Percentiles rank a stretch among this genome's conserved stretches.
Conservation (phyloP, 495 filamentous ascomycete genomes). For the Trichoderma asperelloides region DNA sequence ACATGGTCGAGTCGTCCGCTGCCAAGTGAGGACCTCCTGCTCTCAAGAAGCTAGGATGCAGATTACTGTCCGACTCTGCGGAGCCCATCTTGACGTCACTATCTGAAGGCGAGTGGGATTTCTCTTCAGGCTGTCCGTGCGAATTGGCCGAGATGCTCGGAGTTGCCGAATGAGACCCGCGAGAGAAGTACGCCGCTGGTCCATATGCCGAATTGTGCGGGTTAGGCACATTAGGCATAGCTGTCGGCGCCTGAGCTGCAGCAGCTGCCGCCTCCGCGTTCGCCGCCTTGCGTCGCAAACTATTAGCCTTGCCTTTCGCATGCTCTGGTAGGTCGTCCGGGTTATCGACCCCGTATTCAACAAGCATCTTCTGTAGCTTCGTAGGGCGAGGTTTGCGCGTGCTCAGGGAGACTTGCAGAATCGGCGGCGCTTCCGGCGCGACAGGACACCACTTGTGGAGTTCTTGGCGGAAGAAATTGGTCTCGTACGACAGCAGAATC, state of each 20-base stretch:
- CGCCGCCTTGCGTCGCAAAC: slow-evolving; percentile 47
- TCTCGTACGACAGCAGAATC: slow-evolving; percentile 84
- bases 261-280: slow-evolving; percentile 34
- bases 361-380: slow-evolving; percentile 94
- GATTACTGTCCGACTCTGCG: slow-evolving; percentile 19
- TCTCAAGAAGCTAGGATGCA: slow-evolving; percentile 30
- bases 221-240: background rate
- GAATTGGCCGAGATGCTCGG: slow-evolving; percentile 26
- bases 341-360: slow-evolving; percentile 72
- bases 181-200: slow-evolving; percentile 27
- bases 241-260: slow-evolving; percentile 14
- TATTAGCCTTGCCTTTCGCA: slow-evolving; percentile 65
- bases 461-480: slow-evolving; percentile 94
- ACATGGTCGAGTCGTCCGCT: slow-evolving; percentile 23
- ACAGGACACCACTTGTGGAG: slow-evolving; percentile 95
- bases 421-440: slow-evolving; percentile 73
- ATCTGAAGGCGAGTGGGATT: slow-evolving; percentile 21
- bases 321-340: slow-evolving; percentile 81
- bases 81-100: slow-evolving; percentile 16
- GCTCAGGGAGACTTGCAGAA: slow-evolving; percentile 74
- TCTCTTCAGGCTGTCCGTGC: slow-evolving; percentile 21
- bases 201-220: background rate
- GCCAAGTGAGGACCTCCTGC: slow-evolving; percentile 26
- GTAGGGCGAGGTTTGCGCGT: slow-evolving; percentile 97
- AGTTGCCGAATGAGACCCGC: slow-evolving; percentile 31